phyloP scores from a whole-genome alignment of 371 early-diverging fungal genomes.

The Mycotypha africana region DNA sequence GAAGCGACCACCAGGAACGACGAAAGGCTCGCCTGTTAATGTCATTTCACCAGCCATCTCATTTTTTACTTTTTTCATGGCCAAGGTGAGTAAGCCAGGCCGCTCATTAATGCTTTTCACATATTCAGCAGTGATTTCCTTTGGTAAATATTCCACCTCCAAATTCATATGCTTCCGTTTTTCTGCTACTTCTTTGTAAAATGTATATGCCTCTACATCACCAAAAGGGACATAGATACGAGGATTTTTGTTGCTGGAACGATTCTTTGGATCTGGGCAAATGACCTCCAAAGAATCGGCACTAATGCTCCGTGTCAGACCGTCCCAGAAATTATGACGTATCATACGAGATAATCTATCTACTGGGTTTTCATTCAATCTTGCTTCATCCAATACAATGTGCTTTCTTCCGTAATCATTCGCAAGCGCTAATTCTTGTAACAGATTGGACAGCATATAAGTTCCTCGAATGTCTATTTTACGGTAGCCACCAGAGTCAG shows the following conservation, averaged over 20 bases:
- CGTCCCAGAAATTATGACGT: constrained; percentile 91
- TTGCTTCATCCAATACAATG: constrained; percentile 81
- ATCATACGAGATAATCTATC: constrained; percentile 89
- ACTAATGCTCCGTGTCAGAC: constrained; percentile 89
- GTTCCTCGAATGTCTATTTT: constrained; percentile 91
- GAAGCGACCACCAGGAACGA: constrained; percentile 97
- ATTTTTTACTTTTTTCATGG: constrained; percentile 58
- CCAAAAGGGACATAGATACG: constrained; percentile 88
- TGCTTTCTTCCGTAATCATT: constrained; percentile 80
- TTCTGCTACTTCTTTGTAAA: constrained; percentile 68
- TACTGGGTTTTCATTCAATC: constrained; percentile 92
- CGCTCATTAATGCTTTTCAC: constrained; percentile 85
- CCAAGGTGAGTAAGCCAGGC: constrained; percentile 89
- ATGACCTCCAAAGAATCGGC: constrained; percentile 87
- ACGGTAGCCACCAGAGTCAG: constrained; percentile 79
- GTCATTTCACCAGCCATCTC: constrained; percentile 48
- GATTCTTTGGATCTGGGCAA: constrained; percentile 92
- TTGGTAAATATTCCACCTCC: constrained; percentile 79
- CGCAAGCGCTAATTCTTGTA: constrained; percentile 93
- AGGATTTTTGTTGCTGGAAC: constrained; percentile 68
- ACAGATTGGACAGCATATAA: constrained; percentile 88
- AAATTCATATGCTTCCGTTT: constrained; percentile 70
- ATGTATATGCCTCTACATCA: constrained; percentile 73
- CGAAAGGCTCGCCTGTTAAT: constrained; percentile 82
- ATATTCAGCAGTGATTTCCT: constrained; percentile 83